phyloP scores from a whole-genome alignment of 2,329 filamentous ascomycete species.

The Calonectria pteridis region DNA sequence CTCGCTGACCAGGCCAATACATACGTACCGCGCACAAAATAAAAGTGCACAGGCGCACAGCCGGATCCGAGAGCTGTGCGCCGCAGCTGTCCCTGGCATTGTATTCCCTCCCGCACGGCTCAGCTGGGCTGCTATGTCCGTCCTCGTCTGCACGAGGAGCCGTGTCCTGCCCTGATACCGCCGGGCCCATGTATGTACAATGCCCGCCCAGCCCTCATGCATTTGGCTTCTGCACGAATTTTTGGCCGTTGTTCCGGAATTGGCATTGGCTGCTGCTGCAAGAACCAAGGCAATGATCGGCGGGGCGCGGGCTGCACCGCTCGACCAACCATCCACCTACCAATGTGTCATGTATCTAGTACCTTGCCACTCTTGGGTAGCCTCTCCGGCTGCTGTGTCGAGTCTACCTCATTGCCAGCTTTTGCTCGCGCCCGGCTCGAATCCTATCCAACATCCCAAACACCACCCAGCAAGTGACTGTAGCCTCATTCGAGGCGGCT shows the following conservation, averaged over 20 bases:
- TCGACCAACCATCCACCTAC: constrained; percentile 14
- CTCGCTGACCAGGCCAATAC: background rate
- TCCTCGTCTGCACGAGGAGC: background rate
- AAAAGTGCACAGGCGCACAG: background rate
- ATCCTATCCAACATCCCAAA: background rate
- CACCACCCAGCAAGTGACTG: background rate
- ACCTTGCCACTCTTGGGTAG: background rate
- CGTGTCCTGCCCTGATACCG: background rate
- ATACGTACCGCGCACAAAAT: constrained; percentile 7
- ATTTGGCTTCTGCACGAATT: constrained; percentile 24
- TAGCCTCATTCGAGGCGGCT: background rate
- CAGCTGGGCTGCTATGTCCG: background rate
- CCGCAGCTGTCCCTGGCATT: background rate
- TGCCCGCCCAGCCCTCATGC: constrained; percentile 8
- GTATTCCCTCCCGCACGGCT: background rate
- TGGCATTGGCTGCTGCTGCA: constrained; percentile 16
- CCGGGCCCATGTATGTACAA: constrained; percentile 16
- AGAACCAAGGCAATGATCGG: constrained; percentile 29
- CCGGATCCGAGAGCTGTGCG: constrained; percentile 1
- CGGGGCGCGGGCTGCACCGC: constrained; percentile 18
- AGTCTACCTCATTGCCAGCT: background rate
- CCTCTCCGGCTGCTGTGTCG: background rate
- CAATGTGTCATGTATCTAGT: background rate
- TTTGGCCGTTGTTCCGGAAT: constrained; percentile 19
- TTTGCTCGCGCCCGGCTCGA: background rate